Conservation (phyloP, 176 grass and related monocot species). For the Secale cereale region DNA sequence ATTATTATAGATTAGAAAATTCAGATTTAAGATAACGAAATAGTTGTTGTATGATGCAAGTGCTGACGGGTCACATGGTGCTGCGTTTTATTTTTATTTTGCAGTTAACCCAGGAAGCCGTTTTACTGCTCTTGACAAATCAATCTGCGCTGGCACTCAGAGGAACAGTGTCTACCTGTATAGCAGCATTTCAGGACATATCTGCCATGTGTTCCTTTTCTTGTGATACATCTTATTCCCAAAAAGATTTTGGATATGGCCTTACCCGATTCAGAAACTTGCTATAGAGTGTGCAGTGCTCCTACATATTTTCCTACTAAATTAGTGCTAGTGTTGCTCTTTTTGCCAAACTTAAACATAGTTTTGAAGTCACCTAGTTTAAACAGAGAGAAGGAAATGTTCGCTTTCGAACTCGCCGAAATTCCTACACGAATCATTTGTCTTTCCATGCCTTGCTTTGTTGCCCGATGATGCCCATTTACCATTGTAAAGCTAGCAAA, state of each 20-base stretch:
- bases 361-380: not conserved
- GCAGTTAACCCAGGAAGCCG: not conserved
- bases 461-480: not conserved
- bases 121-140: not conserved
- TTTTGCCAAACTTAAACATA: not conserved
- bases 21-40: not conserved
- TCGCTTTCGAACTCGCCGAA: not conserved
- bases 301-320: not conserved
- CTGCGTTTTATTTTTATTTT: not conserved
- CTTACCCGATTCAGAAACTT: not conserved
- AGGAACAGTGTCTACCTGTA: not conserved
- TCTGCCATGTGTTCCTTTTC: not conserved
- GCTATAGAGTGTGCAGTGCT: not conserved
- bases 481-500: not conserved
- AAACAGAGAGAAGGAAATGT: not conserved
- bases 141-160: not conserved
- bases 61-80: not conserved
- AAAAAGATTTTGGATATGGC: not conserved
- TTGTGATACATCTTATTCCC: slow-evolving; percentile 9
- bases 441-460: not conserved
- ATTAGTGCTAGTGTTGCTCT: not conserved
- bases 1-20: too few relatives aligned
- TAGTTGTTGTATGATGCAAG: not conserved
- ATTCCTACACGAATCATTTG: not conserved
- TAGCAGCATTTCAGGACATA: not conserved